Base-by-base conservation (phyloP, 192 early-diverging fungal genomes). In the Linnemannia elongata region DNA sequence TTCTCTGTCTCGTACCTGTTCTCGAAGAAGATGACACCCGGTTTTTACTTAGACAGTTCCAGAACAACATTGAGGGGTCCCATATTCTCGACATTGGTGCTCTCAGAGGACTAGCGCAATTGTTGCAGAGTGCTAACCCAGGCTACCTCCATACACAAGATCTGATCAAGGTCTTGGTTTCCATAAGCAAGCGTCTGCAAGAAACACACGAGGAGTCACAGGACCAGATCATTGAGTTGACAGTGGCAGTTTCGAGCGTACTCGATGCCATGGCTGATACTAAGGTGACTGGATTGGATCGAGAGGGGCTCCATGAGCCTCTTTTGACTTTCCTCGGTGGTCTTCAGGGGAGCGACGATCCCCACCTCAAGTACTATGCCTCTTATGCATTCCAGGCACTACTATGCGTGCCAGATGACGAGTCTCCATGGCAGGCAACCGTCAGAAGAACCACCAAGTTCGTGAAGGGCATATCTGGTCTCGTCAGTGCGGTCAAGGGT, bases 341-440 rank as follows among this genome's bases (percentile, higher is more conserved):
- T 24, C 69, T 79, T 6, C n/a, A 72, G 39, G n/a, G 33, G 22
- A 55, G 54, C 52, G 27, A 0, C 24, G 77, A 79, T 38, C 52
- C 69, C 15, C 57, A 79, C n/a, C 4, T 79, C 20, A 54, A 57
- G 70, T 79, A 57, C 30, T 69, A 72, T 3, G 77, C 70, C 24
- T 69, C 77, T 17, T 79, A 72, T 27, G 77, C 77, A 8, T 79
- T 72, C 13, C 77, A 79, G 38, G 77, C 77, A 33, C 36, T 79
- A 10, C 69, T 42, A 20, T 72, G 42, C 49, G 77, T 79, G 18
- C 77, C 77, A 22, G 52, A 79, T 44, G 24, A 79, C 38, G 77
- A 79, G n/a, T 10, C 18, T 6, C 69, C 49, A 0, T 79, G 69
- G 77, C 77, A 79, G 41, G 69, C 77, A 7, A 27, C 49, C 9